Conservation (phyloP, 768 basidiomycete genomes). For the Tylopilus balloui region DNA sequence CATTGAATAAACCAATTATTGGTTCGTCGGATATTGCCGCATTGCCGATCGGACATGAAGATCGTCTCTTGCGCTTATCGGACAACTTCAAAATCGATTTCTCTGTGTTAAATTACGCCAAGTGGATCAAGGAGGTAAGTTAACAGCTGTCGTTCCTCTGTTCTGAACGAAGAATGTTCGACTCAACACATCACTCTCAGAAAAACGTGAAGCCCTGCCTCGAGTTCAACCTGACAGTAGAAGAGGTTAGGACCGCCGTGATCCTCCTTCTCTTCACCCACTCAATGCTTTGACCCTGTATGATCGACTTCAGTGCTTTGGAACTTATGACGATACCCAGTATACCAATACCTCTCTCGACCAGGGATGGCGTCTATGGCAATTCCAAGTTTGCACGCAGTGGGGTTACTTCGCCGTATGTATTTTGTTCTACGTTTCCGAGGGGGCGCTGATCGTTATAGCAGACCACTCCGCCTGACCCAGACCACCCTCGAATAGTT, state of each 20-base stretch:
- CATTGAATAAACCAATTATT: conserved; percentile 44
- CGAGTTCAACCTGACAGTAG: conserved; percentile 36
- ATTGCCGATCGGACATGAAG: conserved; percentile 46
- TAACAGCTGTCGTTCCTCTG: not conserved
- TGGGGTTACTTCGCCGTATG: conserved; percentile 92
- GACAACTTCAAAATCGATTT: conserved; percentile 51
- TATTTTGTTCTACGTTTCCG: not conserved
- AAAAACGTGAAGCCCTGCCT: conserved; percentile 57
- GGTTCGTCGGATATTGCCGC: conserved; percentile 30
- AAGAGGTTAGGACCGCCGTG: conserved; percentile 40
- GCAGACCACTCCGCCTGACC: conserved; percentile 73
- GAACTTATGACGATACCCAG: conserved; percentile 66
- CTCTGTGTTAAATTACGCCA: conserved; percentile 66
- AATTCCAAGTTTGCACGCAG: conserved; percentile 88
- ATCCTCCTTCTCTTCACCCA: not conserved
- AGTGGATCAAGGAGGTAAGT: conserved; percentile 69
- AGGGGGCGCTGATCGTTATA: not conserved
- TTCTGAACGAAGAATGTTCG: not conserved
- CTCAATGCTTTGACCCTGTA: not conserved
- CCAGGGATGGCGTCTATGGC: conserved; percentile 83
- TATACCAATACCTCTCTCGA: conserved; percentile 59
- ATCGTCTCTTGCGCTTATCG: conserved; percentile 44
- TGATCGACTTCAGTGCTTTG: conserved; percentile 64
- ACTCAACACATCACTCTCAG: conserved; percentile 29
- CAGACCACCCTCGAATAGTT: conserved; percentile 66